Evolutionary conservation across 495 filamentous ascomycete genomes (phyloP), one percentile per base, ranked within the genome.

Genomic region (Glarea lozoyensis): DNA sequence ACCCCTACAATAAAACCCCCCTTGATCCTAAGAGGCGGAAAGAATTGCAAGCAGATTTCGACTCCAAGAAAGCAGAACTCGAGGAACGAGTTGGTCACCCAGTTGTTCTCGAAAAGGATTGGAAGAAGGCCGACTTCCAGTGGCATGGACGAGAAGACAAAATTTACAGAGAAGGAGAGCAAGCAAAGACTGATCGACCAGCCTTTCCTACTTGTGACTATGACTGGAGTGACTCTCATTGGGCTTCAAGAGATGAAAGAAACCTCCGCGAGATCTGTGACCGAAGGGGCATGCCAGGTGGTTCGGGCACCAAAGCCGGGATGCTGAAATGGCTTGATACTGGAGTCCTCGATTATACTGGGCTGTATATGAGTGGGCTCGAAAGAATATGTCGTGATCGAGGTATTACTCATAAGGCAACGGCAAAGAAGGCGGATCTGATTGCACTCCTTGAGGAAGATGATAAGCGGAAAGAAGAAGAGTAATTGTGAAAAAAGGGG

Each of bases 291-390:
- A 48, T 48, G 45, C 25, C 37, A 4, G 38, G 30, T 3, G 10
- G 11, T 10, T n/a, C n/a, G n/a, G 45, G 39, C 2, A 39, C 45
- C n/a, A 48, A 42, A 23, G 38, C 45, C 19, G 29, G 38, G 4
- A 33, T 40, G 36, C 15, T 48, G 4, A 48, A 48, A 13, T 48
- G 45, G 45, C 45, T 48, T 19, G 45, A 48, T 15, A 48, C 45
- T 4, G 45, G 45, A 11, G n/a, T 11, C 1, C 22, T 48, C 5
- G 39, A 42, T 25, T 48, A 48, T 30, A 39, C 42, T 17, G 30
- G 42, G 30, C 20, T 48, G 6, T 48, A 40, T 21, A 18, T 29
- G 2, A 16, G 19, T 4, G 19, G 20, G 19, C 24, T 48, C 10
- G 10, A 21, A 4, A 29, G 16, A 4, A 37, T 48, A 5, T 48